Evolutionary conservation across 352 stramenopile species (phyloP), one percentile per base, ranked within the genome.

Genomic region (Phytophthora ramorum): DNA sequence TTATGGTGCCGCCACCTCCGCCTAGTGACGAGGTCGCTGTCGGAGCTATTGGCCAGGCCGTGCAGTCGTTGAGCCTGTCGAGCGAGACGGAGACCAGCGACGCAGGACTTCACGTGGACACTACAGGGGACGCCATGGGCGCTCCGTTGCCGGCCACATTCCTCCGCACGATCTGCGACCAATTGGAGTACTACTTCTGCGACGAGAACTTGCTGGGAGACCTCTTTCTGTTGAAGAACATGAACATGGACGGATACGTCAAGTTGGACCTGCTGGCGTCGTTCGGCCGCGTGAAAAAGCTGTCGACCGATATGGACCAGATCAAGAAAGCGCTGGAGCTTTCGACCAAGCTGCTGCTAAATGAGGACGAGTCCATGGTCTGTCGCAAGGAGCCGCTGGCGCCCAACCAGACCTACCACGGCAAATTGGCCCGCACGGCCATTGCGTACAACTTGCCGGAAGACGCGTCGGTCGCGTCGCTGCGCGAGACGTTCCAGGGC

Each of bases 151-250:
- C 87, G 1, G 87, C 87, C 6, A 96, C 87, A 10, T 96, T 96
- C 60, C 63, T 96, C 43, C 75, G 83, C 35, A 94, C 87, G 60
- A 92, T 96, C 65, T 96, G 87, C 58, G 87, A 96, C 61, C 87
- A 96, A 61, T 70, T 96, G 54, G 87, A 96, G 69, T 94, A 90
- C 69, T 96, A 96, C 66, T 96, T 96, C 56, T 96, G 87, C 59
- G 87, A 96, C 55, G 87, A 96, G 47, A 96, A 96, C 76, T 62
- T 96, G 37, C 81, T 94, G 4, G 85, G 85, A 34, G 85, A 96
- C 64, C 60, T 96, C 22, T 94, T 94, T 50, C 61, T 96, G 73
- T 58, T 96, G 34, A 96, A 96, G 67, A 96, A 96, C 63, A 96
- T 96, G 87, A 96, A 96, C 60, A 82, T 85, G 63, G 85, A 96